A percentile compares a stretch with the other conserved stretches of the same genome.
These are phyloP conservation scores for Leishmania martiniquensis DNA, from an alignment of 208 protist genomes.

Conservation along the genomic window DNA sequence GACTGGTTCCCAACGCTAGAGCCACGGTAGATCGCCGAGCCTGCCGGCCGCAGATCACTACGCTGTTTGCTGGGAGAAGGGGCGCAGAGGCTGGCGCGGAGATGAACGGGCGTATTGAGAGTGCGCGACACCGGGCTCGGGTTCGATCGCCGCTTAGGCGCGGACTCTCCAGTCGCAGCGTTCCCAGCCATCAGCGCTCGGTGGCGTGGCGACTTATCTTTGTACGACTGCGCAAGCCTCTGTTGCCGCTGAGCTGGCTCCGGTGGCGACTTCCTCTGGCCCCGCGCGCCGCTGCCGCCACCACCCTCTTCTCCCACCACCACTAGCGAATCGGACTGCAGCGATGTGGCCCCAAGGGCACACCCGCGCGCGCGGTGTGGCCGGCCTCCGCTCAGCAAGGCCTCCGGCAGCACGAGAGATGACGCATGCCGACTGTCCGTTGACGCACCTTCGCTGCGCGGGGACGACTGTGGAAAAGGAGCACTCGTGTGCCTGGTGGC, in stretches of 20 bases:
- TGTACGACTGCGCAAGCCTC: conserved; percentile 8
- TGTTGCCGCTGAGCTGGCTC: conserved; percentile 9
- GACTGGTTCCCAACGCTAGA: conserved; percentile 16
- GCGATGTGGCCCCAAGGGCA: neutral
- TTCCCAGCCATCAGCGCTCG: neutral
- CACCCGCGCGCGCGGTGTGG: neutral
- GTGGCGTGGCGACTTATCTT: conserved; percentile 17
- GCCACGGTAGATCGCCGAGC: conserved; percentile 17
- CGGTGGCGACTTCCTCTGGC: conserved; percentile 10
- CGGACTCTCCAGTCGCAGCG: neutral
- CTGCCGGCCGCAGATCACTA: conserved; percentile 8
- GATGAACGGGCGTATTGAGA: conserved; percentile 9
- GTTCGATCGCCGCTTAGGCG: conserved; percentile 1
- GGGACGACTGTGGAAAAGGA: conserved; percentile 13
- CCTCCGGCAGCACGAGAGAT: neutral
- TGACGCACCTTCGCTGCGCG: conserved; percentile 8
- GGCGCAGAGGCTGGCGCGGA: neutral
- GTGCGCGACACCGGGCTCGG: conserved; percentile 3
- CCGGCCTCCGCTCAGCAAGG: neutral
- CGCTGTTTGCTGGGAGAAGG: conserved; percentile 16
- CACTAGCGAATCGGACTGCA: neutral
- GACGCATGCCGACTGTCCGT: neutral
- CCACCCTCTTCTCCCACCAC: conserved; percentile 1
- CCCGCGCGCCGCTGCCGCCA: conserved; percentile 9
- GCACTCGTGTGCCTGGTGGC: neutral